Evolutionary conservation across 306 rosid genomes (phyloP), one percentile per base, ranked within the genome.

Genomic region (Begonia fuchsioides): DNA sequence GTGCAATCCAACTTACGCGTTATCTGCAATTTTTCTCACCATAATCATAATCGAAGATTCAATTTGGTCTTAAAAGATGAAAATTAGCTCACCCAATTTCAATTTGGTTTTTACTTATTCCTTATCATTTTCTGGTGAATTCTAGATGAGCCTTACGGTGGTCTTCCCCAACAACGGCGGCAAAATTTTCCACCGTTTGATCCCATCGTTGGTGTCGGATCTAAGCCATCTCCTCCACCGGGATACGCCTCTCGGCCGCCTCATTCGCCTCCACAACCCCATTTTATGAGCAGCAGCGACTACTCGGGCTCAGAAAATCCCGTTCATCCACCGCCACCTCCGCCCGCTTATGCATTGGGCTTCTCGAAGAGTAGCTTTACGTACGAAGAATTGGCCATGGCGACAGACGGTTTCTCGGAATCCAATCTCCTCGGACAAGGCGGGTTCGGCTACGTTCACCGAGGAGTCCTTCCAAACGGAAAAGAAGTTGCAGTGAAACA

Each of bases 401-500:
- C 97, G 39, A 84, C 97, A 0, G 92, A 90, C 60, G 97, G 97
- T 15, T 90, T 90, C 80, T 81, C 95, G 0, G 87, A 90, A 61
- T 87, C 95, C 17, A 90, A 84, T 68, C 87, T 90, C 56, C 93
- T 90, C 3, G 97, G 97, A 45, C 86, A 77, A 63, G 97, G 97
- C 50, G 97, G 97, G 49, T 90, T 90, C 51, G 97, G 97, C 43
- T 84, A 76, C 47, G 97, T 90, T 19, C 97, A 90, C 46, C 78
- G 79, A 62, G 97, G 97, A 50, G 57, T 84, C 15, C 92, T 90
- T 54, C 97, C 97, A 2, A 84, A 79, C 17, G 97, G 97, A 13
- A 90, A 90, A 73, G 97, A 90, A 59, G 93, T 90, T 12, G 97
- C 97, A 1, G 69, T 90, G 39, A 90, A 90, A 77, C 97, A 84